A percentile compares a stretch with the other conserved stretches of the same genome.
phyloP scores from a whole-genome alignment of 495 filamentous ascomycete genomes.

The Neurospora terricola region DNA sequence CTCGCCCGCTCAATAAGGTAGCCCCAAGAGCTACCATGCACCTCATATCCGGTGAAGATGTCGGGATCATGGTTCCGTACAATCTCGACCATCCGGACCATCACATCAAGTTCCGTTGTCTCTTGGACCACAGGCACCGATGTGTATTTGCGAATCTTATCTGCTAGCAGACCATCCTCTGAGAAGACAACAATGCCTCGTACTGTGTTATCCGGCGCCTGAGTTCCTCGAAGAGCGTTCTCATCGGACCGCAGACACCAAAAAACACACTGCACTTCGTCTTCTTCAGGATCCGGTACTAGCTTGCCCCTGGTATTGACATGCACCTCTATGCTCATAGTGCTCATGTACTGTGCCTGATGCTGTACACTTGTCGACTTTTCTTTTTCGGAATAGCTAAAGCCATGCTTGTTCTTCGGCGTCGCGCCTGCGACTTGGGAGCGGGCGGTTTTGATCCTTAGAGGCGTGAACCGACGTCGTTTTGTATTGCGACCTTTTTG shows the following conservation, averaged over 20 bases:
- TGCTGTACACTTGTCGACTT: slow-evolving; percentile 69
- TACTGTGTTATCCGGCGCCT: slow-evolving; percentile 27
- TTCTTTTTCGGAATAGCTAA: slow-evolving; percentile 76
- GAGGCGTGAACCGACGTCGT: slow-evolving; percentile 27
- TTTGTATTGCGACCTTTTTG: slow-evolving; percentile 11
- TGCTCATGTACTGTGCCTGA: slow-evolving; percentile 91
- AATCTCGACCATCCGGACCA: slow-evolving; percentile 74
- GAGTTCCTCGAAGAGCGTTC: slow-evolving; percentile 10
- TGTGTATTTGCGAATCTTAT: slow-evolving; percentile 35
- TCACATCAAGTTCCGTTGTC: slow-evolving; percentile 68
- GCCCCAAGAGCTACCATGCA: slow-evolving; percentile 88
- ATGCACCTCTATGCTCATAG: slow-evolving; percentile 92
- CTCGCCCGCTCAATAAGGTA: slow-evolving; percentile 87
- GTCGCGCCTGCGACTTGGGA: slow-evolving; percentile 89
- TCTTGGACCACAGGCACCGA: slow-evolving; percentile 61
- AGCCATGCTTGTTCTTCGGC: slow-evolving; percentile 71
- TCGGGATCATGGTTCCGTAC: slow-evolving; percentile 82
- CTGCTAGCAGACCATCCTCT: slow-evolving; percentile 42
- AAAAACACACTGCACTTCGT: slow-evolving; percentile 83
- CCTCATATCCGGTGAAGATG: slow-evolving; percentile 90
- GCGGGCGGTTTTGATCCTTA: slow-evolving; percentile 34
- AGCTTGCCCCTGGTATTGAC: slow-evolving; percentile 77
- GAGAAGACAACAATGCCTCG: slow-evolving; percentile 58
- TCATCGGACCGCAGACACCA: slow-evolving; percentile 82
- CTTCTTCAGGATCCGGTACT: slow-evolving; percentile 77